Percentiles rank a stretch among this genome's conserved stretches.
Conservation (phyloP, 345 rosid genomes). For the Citrus medica region DNA sequence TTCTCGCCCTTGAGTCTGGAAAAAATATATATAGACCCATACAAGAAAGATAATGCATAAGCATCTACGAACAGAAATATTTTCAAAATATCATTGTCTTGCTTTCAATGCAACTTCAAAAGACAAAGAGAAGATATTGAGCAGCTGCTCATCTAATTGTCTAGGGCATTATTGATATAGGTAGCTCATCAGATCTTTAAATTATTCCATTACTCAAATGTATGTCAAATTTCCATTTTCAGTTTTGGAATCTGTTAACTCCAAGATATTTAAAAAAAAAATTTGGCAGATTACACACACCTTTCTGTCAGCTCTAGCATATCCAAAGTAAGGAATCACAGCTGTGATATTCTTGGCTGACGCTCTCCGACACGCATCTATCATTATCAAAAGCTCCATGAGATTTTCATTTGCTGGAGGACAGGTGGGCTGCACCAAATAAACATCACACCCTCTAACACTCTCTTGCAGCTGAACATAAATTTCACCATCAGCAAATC, state of each 20-base stretch:
- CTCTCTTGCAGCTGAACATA: conserved; percentile 93
- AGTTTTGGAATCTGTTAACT: background rate
- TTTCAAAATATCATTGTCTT: conserved; percentile 3
- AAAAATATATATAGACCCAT: conserved; percentile 3
- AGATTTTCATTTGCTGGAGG: conserved; percentile 98
- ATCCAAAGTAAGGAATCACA: conserved; percentile 95
- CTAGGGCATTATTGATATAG: background rate
- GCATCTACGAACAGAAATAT: background rate
- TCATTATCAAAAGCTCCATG: conserved; percentile 93
- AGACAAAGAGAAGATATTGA: background rate
- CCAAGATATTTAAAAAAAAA: background rate
- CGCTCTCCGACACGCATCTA: conserved; percentile 96
- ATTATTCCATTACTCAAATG: background rate
- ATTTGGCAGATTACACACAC: conserved; percentile 23
- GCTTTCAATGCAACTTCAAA: background rate
- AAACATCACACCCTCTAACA: conserved; percentile 94
- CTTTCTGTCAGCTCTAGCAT: conserved; percentile 98
- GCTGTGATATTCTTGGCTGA: conserved; percentile 93
- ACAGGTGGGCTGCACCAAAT: conserved; percentile 89
- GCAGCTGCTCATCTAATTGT: background rate
- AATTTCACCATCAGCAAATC: conserved; percentile 97
- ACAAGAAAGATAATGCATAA: background rate
- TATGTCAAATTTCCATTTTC: background rate
- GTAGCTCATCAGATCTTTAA: background rate
- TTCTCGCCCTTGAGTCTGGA: conserved; percentile 96